Conservation (phyloP, 228 moss, liverwort and hornwort species). For the Sphagnum fallax region DNA sequence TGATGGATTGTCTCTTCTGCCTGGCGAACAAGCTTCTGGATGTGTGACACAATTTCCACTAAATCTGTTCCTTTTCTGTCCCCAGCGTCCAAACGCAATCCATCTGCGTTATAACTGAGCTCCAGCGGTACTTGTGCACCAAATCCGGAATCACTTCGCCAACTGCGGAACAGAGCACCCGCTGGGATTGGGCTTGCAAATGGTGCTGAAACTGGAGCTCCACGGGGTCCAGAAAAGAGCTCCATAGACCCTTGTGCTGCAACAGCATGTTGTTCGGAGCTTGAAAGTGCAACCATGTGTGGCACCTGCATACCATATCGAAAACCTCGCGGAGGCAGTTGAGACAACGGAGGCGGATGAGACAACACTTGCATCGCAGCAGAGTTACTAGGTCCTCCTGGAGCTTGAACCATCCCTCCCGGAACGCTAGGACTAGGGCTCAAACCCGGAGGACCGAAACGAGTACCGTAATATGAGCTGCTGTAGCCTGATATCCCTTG, state of each 20-base stretch:
- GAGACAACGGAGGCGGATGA: too few relatives aligned
- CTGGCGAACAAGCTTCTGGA: slow-evolving; percentile 36
- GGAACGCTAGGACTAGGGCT: too few relatives aligned
- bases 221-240: slow-evolving; percentile 1
- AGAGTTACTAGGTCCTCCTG: too few relatives aligned
- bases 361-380: too few relatives aligned
- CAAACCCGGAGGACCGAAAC: too few relatives aligned
- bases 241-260: slow-evolving; percentile 6
- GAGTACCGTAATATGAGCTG: too few relatives aligned
- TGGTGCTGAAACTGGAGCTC: slow-evolving; percentile 3
- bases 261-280: slow-evolving; percentile 13
- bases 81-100: slow-evolving; percentile 5
- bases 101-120: neutral
- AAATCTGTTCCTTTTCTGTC: slow-evolving; percentile 2
- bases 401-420: too few relatives aligned
- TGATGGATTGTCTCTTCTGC: slow-evolving; percentile 52
- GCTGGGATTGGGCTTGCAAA: slow-evolving; percentile 9
- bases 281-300: slow-evolving; percentile 2
- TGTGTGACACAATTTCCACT: slow-evolving; percentile 18
- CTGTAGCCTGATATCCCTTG: too few relatives aligned
- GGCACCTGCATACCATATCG: neutral
- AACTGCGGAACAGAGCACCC: slow-evolving; percentile 20
- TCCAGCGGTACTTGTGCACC: slow-evolving; percentile 1
- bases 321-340: too few relatives aligned
- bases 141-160: slow-evolving; percentile 19